Evolutionary conservation across 176 grass and related monocot genomes (phyloP).

Genomic region (Oryza coarctata): DNA sequence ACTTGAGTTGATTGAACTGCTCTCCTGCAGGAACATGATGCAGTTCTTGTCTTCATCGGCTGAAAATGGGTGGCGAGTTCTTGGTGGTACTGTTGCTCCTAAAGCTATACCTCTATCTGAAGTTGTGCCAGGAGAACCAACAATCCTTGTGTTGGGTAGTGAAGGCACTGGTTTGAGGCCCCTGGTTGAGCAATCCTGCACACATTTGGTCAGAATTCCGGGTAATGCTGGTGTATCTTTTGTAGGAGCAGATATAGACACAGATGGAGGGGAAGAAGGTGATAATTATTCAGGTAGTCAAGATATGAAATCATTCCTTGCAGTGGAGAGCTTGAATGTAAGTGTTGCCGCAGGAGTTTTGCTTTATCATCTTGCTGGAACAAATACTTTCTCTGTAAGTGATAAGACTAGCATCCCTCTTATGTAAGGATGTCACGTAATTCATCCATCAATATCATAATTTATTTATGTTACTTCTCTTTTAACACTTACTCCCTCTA

Average conservation of each 20-base stretch:
- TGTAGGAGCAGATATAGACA: constrained; percentile 43
- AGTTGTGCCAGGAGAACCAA: constrained; percentile 56
- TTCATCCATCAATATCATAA: constrained; percentile 1
- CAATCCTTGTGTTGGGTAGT: constrained; percentile 95
- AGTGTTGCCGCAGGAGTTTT: constrained; percentile 96
- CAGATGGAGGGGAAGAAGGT: constrained; percentile 52
- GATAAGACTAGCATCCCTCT: constrained; percentile 35
- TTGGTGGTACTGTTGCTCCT: constrained; percentile 77
- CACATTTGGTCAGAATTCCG: constrained; percentile 79
- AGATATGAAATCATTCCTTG: constrained; percentile 72
- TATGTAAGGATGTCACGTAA: constrained; percentile 35
- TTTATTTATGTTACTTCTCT: constrained; percentile 12
- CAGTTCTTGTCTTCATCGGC: constrained; percentile 87
- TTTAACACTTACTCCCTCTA: background rate
- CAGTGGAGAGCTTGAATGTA: constrained; percentile 98
- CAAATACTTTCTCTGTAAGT: constrained; percentile 33
- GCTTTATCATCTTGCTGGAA: constrained; percentile 79
- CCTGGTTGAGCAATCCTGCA: constrained; percentile 89
- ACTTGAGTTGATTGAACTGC: constrained; percentile 85
- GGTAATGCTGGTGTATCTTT: constrained; percentile 45
- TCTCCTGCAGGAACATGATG: constrained; percentile 98
- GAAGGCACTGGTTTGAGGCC: constrained; percentile 86
- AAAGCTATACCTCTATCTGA: constrained; percentile 79
- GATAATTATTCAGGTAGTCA: constrained; percentile 38
- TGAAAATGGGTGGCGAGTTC: constrained; percentile 90